phyloP scores from a whole-genome alignment of 495 filamentous ascomycete genomes.

The Melanomma pulvis-pyrius region DNA sequence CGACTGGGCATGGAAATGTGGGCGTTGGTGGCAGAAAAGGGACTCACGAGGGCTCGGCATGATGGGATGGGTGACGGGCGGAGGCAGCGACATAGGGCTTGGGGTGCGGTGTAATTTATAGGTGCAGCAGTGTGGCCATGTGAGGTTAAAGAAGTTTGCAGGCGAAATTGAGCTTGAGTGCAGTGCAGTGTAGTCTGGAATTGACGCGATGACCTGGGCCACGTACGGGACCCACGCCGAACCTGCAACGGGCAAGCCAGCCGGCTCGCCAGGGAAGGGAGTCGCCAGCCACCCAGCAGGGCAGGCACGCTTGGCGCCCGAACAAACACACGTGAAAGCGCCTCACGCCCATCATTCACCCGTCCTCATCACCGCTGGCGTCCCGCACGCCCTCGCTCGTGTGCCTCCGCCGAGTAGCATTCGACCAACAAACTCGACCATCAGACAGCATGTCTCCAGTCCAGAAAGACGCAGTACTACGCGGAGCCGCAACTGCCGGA shows the following conservation, averaged over 20 bases:
- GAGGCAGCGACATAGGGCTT: slow-evolving; percentile 27
- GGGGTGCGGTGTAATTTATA: slow-evolving; percentile 17
- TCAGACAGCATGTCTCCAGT: too few species aligned
- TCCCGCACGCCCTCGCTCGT: too few species aligned
- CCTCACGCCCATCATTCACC: background rate
- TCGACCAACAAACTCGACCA: too few species aligned
- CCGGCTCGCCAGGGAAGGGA: too few species aligned
- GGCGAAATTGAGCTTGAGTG: slow-evolving; percentile 12
- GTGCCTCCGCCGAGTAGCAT: too few species aligned
- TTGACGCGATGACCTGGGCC: background rate
- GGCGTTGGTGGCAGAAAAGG: slow-evolving; percentile 2
- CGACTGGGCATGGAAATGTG: background rate
- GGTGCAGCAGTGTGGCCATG: slow-evolving; percentile 6
- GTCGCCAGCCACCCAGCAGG: background rate
- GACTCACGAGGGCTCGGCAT: slow-evolving; percentile 34
- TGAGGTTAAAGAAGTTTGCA: slow-evolving; percentile 8
- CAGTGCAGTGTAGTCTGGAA: background rate
- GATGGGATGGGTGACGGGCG: slow-evolving; percentile 28
- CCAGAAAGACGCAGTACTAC: too few species aligned
- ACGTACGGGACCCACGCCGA: background rate
- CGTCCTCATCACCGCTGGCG: background rate
- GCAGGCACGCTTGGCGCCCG: background rate
- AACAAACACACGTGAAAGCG: background rate
- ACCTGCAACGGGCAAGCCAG: background rate
- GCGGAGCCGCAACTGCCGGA: too few species aligned